Evolutionary conservation across 1,284 basidiomycete genomes (phyloP).

Genomic region (Lignosus rhinocerotis): DNA sequence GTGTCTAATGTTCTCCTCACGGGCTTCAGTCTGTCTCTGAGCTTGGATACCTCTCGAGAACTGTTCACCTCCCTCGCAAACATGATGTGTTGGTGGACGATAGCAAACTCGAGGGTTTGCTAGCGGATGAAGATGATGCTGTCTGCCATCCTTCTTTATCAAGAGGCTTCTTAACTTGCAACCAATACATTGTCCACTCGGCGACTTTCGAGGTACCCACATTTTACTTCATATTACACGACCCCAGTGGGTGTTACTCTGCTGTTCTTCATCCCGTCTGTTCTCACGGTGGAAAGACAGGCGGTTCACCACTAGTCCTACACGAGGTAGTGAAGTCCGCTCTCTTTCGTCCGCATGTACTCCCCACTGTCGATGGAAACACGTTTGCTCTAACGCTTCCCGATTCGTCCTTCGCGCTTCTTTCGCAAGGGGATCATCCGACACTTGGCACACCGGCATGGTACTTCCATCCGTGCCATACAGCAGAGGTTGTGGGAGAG

Average conservation of each 20-base stretch:
- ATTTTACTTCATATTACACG: conserved; percentile 74
- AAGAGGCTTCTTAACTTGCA: conserved; percentile 38
- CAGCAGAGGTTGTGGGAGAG: conserved; percentile 62
- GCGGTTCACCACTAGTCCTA: conserved; percentile 61
- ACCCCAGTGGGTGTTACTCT: conserved; percentile 46
- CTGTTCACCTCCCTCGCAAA: conserved; percentile 20
- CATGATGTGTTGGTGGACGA: not conserved
- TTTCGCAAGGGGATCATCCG: conserved; percentile 85
- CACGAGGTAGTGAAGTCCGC: conserved; percentile 54
- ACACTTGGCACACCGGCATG: conserved; percentile 69
- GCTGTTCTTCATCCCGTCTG: not conserved
- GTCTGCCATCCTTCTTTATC: conserved; percentile 4
- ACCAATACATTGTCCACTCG: conserved; percentile 71
- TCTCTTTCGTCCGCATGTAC: conserved; percentile 53
- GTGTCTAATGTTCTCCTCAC: conserved; percentile 10
- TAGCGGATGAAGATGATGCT: conserved; percentile 12
- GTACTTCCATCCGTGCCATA: conserved; percentile 85
- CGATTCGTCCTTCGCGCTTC: conserved; percentile 61
- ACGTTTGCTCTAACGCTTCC: conserved; percentile 54
- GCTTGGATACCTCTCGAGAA: conserved; percentile 52
- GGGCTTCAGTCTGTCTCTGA: conserved; percentile 35
- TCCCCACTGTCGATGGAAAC: conserved; percentile 43
- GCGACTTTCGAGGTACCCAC: conserved; percentile 75
- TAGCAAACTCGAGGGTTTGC: not conserved
- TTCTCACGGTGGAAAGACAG: conserved; percentile 39